These are phyloP conservation scores for Talaromyces marneffei DNA, from an alignment of 2,329 filamentous ascomycete genomes.

Conservation along the genomic window DNA sequence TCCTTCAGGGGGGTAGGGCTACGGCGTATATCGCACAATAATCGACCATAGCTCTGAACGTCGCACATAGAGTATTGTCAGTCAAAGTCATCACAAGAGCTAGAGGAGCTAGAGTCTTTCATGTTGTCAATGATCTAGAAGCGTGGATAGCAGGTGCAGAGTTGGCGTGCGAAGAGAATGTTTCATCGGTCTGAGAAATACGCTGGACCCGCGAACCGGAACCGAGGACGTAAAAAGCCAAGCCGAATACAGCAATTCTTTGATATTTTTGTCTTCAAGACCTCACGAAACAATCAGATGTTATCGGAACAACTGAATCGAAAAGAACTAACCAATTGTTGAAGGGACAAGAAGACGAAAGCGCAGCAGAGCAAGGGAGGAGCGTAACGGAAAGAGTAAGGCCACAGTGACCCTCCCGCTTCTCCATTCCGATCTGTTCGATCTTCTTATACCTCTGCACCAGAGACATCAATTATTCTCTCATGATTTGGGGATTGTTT, in stretches of 20 bases:
- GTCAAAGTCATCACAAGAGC: neutral
- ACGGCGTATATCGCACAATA: too few species aligned
- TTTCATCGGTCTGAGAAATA: slow-evolving; percentile 31
- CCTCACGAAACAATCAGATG: neutral
- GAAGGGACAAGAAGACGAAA: too few species aligned
- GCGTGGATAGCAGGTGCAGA: neutral
- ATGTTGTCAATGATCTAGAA: neutral
- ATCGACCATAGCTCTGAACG: neutral
- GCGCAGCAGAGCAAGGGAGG: neutral
- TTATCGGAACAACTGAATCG: neutral
- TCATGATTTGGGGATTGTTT: neutral
- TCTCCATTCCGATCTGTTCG: neutral
- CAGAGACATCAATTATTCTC: neutral
- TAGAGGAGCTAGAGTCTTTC: neutral
- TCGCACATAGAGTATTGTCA: neutral
- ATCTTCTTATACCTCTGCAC: neutral
- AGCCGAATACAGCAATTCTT: slow-evolving; percentile 2
- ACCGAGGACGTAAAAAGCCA: neutral
- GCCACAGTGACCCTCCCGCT: neutral
- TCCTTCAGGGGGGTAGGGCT: neutral
- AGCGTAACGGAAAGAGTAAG: slow-evolving; percentile 9
- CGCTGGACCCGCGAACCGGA: slow-evolving; percentile 18
- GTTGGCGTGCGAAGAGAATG: neutral
- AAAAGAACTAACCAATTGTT: neutral
- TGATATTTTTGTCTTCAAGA: neutral